Evolutionary conservation across 1,284 basidiomycete genomes (phyloP).

Genomic region (Leccinum subrobustum): DNA sequence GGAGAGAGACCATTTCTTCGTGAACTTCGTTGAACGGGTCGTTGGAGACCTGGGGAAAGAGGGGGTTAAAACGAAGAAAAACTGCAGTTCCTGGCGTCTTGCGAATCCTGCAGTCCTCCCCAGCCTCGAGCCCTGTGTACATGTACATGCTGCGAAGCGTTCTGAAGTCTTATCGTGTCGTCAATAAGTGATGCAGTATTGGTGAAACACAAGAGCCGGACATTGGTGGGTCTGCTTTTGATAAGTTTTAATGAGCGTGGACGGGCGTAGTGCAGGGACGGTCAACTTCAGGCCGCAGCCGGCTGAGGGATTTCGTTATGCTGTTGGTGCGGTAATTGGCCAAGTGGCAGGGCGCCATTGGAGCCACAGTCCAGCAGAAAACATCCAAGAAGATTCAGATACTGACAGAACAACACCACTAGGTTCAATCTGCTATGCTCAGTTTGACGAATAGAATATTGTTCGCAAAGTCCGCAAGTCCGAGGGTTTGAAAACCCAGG

Average conservation of each 20-base stretch:
- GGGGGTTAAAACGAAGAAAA: neutral
- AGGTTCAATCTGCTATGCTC: too few species aligned
- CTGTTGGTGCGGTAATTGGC: neutral
- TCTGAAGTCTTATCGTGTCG: neutral
- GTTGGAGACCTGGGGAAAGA: neutral
- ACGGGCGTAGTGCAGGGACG: neutral
- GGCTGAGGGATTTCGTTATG: neutral
- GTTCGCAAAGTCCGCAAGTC: neutral
- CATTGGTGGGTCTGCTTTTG: neutral
- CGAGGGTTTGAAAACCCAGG: neutral
- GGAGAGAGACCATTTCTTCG: constrained; percentile 3
- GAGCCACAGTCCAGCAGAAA: neutral
- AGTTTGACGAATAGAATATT: neutral
- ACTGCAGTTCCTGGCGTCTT: neutral
- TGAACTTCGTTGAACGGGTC: neutral
- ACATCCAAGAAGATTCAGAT: neutral
- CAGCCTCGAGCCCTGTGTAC: neutral
- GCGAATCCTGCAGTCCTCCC: neutral
- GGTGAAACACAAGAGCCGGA: neutral
- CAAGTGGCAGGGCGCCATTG: neutral
- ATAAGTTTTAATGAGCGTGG: neutral
- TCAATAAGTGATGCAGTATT: neutral
- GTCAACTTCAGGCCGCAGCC: too few species aligned
- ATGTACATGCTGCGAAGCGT: neutral
- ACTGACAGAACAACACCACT: too few species aligned